Evolutionary conservation across 345 rosid genomes (phyloP).

Genomic region (Mangifera indica): DNA sequence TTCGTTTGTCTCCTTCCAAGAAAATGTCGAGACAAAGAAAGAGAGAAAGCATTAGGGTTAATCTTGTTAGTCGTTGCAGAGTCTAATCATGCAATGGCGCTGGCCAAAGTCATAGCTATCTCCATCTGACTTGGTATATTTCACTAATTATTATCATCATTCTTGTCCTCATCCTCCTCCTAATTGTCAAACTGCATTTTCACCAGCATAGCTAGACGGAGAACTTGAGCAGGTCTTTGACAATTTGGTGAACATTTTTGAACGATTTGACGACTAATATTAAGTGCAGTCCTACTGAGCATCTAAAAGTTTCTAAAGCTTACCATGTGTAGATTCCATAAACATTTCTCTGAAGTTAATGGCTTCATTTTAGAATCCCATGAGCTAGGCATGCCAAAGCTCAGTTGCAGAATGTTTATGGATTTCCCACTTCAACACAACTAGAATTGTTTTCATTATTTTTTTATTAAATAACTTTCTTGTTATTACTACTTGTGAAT

Average conservation of each 20-base stretch:
- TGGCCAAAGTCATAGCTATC: background rate
- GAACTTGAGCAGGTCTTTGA: conserved; percentile 27
- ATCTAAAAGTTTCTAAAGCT: conserved; percentile 6
- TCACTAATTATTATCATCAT: conserved; percentile 8
- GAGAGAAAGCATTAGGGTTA: background rate
- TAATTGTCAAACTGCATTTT: background rate
- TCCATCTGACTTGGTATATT: background rate
- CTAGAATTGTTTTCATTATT: background rate
- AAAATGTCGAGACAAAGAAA: background rate
- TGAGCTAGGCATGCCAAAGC: conserved; percentile 8
- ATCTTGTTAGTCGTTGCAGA: conserved; percentile 1
- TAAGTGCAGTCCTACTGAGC: conserved; percentile 21
- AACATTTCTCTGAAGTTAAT: conserved; percentile 11
- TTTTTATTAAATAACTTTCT: background rate
- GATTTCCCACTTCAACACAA: conserved; percentile 13
- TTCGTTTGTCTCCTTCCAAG: background rate
- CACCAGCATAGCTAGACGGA: background rate
- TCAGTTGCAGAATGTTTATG: conserved; percentile 6
- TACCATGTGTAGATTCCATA: conserved; percentile 16
- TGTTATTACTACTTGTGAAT: background rate
- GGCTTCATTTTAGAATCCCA: conserved; percentile 21
- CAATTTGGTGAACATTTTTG: conserved; percentile 5
- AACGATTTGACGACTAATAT: background rate
- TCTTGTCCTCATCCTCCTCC: too few relatives aligned
- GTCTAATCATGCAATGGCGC: conserved; percentile 7